A percentile compares a stretch with the other conserved stretches of the same genome.
Conservation (phyloP, 768 basidiomycete genomes). For the Russula lepida region DNA sequence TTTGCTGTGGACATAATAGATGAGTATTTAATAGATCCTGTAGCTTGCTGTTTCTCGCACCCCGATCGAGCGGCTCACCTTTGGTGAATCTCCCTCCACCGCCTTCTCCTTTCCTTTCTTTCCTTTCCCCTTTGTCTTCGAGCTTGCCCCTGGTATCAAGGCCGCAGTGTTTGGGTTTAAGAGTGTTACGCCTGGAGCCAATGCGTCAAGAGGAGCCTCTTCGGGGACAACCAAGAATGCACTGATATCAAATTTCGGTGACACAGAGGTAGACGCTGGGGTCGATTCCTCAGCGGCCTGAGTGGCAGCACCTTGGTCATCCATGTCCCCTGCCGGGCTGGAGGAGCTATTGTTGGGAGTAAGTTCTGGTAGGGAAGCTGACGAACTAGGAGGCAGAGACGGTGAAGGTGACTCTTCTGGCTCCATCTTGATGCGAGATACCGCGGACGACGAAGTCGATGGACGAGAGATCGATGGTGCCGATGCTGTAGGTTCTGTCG, state of each 20-base stretch:
- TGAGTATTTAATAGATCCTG: neutral
- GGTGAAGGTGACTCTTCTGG: conserved; percentile 19
- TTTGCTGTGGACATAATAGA: neutral
- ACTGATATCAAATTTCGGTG: conserved; percentile 15
- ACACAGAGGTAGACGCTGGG: conserved; percentile 3
- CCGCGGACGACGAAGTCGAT: conserved; percentile 14
- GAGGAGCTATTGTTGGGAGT: conserved; percentile 23
- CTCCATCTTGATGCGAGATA: conserved; percentile 9
- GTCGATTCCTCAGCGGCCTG: neutral
- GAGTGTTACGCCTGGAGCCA: conserved; percentile 20
- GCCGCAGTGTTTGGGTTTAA: neutral
- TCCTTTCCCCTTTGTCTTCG: conserved; percentile 15
- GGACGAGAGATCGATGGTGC: conserved; percentile 1
- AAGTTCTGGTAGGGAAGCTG: conserved; percentile 19
- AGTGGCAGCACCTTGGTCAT: conserved; percentile 3
- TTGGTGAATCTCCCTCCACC: neutral
- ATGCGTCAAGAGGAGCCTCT: conserved; percentile 19
- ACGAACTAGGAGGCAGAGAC: conserved; percentile 15
- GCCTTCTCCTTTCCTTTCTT: conserved; percentile 21
- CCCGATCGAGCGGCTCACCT: conserved; percentile 1
- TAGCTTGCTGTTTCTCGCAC: neutral
- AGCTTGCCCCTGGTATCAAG: neutral
- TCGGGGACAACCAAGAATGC: conserved; percentile 20
- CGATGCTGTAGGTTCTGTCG: conserved; percentile 11
- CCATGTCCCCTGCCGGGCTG: conserved; percentile 19